These are phyloP conservation scores for Bolboschoenus planiculmis DNA, from an alignment of 176 grass and related monocot genomes.

Conservation along the genomic window DNA sequence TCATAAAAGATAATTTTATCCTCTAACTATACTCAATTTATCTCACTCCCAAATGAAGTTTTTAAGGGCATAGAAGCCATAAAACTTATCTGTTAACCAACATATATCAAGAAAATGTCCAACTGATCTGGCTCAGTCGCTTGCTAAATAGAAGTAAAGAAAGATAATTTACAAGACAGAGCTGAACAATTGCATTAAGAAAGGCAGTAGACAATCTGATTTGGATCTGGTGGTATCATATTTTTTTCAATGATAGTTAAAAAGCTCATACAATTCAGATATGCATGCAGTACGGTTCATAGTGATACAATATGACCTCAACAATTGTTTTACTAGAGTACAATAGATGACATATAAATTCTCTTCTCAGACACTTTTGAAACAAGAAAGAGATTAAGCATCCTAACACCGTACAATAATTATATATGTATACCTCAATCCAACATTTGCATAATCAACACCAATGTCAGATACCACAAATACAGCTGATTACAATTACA, in stretches of 20 bases:
- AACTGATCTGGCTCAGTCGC: background rate
- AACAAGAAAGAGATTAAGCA: background rate
- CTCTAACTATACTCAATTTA: too few relatives aligned
- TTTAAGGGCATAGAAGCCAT: too few relatives aligned
- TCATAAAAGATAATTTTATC: too few relatives aligned
- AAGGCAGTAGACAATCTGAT: background rate
- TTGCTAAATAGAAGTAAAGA: background rate
- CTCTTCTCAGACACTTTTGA: background rate
- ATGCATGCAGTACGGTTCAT: background rate
- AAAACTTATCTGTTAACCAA: background rate
- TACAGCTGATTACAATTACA: conserved; percentile 18
- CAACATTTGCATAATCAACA: conserved; percentile 17
- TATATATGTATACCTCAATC: background rate
- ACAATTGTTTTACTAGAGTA: background rate
- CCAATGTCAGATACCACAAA: background rate
- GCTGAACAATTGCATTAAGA: background rate
- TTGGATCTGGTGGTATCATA: background rate
- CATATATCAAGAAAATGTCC: background rate
- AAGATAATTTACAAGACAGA: background rate
- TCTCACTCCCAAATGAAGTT: too few relatives aligned
- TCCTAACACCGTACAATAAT: too few relatives aligned
- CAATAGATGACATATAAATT: background rate
- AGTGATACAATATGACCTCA: background rate
- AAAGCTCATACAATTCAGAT: background rate
- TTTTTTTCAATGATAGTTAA: background rate